A percentile compares a stretch with the other conserved stretches of the same genome.
phyloP scores from a whole-genome alignment of 108 stramenopile species.

The Pseudonitzschia pungens region DNA sequence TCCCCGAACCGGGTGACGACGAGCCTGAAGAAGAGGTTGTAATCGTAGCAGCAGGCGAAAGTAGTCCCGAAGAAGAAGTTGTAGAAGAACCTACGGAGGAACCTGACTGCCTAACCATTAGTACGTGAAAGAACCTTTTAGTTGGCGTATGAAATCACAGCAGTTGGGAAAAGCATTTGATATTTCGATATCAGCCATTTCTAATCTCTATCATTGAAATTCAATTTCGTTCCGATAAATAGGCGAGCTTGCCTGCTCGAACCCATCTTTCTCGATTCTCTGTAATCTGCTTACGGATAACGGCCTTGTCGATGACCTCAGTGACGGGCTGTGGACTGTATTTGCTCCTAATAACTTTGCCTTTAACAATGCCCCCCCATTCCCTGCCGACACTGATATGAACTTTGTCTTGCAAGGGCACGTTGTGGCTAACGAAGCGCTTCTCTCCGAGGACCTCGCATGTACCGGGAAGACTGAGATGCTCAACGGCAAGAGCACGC shows the following conservation, averaged over 20 bases:
- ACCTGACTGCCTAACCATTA: not conserved
- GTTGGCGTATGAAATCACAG: too few relatives aligned
- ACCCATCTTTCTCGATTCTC: not conserved
- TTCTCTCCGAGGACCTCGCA: slow-evolving; percentile 10
- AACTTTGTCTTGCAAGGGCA: not conserved
- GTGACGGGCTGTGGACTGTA: slow-evolving; percentile 10
- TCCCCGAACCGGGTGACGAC: not conserved
- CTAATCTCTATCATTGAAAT: too few relatives aligned
- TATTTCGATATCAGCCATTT: too few relatives aligned
- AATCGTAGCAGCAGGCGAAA: not conserved
- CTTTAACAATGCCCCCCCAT: slow-evolving; percentile 27
- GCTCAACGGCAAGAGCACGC: slow-evolving; percentile 30
- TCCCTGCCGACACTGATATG: not conserved
- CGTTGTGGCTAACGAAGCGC: not conserved
- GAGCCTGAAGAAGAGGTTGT: not conserved
- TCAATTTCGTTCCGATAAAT: not conserved
- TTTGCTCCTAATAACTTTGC: slow-evolving; percentile 57
- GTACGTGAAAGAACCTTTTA: not conserved
- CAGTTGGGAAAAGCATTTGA: too few relatives aligned
- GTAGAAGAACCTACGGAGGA: not conserved
- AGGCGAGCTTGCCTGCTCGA: not conserved
- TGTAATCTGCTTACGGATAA: not conserved
- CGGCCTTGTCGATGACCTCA: not conserved
- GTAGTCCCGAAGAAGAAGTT: not conserved
- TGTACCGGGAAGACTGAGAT: slow-evolving; percentile 35